phyloP scores from a whole-genome alignment of 148 eudicot species.

The Camellia japonica region DNA sequence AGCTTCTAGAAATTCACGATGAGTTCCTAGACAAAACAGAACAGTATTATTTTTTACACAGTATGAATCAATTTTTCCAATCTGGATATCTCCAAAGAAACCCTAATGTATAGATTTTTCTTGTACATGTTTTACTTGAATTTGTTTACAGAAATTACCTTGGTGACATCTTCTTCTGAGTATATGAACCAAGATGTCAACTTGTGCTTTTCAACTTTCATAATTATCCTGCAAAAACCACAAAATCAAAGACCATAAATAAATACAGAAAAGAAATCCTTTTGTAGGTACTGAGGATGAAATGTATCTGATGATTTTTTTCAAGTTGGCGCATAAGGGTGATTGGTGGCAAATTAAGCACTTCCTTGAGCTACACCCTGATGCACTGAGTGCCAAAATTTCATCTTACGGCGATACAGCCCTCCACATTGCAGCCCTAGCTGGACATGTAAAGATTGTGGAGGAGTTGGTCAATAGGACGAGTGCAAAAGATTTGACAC shows the following conservation, averaged over 20 bases:
- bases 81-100: no score
- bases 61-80: no score
- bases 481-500: not conserved
- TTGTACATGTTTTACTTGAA: no score
- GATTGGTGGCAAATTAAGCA: not conserved
- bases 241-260: not conserved
- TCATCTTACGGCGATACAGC: not conserved
- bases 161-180: no score
- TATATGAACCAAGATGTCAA: no score
- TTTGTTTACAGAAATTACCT: no score
- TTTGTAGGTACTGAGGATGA: not conserved
- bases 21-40: no score
- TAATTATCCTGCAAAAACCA: no score
- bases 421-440: conserved; percentile 15
- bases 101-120: no score
- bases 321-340: conserved; percentile 5
- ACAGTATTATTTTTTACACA: no score
- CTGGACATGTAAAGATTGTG: conserved; percentile 12
- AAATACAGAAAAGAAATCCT: not conserved
- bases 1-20: no score
- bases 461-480: conserved; percentile 9
- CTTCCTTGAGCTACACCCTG: conserved; percentile 5
- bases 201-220: no score
- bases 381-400: not conserved
- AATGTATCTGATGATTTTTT: not conserved